A percentile compares a stretch with the other conserved stretches of the same genome.
Conservation (phyloP, 2,329 filamentous ascomycete genomes). For the Aspergillus tubingensis region DNA sequence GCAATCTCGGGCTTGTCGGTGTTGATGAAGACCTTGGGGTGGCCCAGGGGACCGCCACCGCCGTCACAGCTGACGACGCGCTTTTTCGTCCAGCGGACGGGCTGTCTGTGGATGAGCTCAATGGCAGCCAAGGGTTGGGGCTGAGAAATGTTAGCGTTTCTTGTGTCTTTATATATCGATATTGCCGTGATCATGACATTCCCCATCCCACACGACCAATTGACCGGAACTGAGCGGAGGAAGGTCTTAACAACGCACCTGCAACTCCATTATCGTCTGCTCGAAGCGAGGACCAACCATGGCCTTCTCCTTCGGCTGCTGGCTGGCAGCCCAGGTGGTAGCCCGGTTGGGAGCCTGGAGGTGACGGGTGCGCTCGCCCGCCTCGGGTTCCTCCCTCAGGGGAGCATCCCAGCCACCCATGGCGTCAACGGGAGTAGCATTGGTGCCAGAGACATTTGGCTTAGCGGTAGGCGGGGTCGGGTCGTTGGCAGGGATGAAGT, state of each 20-base stretch:
- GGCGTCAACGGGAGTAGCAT: conserved; percentile 56
- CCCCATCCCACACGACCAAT: no score
- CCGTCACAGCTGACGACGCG: conserved; percentile 85
- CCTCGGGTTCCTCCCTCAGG: conserved; percentile 57
- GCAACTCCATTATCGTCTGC: conserved; percentile 88
- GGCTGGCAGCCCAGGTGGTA: conserved; percentile 80
- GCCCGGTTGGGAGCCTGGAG: conserved; percentile 85
- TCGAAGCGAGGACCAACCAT: conserved; percentile 96
- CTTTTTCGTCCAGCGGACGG: conserved; percentile 86
- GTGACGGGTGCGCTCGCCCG: conserved; percentile 58
- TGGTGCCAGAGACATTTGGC: conserved; percentile 62
- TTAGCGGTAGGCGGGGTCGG: conserved; percentile 52
- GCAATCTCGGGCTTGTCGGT: conserved; percentile 94
- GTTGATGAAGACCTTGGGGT: conserved; percentile 96
- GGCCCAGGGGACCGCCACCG: conserved; percentile 84
- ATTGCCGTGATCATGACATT: no score
- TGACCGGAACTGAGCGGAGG: no score
- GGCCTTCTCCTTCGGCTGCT: conserved; percentile 75
- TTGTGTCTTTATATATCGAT: background rate
- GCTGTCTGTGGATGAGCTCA: conserved; percentile 92
- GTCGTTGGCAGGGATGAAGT: conserved; percentile 57
- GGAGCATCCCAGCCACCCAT: conserved; percentile 53
- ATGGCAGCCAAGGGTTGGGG: conserved; percentile 88
- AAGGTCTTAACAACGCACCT: conserved; percentile 62
- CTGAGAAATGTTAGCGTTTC: conserved; percentile 51